Evolutionary conservation across 2,329 filamentous ascomycete genomes (phyloP), one percentile per base, ranked within the genome.

Genomic region (Paraconiothyrium sp.): DNA sequence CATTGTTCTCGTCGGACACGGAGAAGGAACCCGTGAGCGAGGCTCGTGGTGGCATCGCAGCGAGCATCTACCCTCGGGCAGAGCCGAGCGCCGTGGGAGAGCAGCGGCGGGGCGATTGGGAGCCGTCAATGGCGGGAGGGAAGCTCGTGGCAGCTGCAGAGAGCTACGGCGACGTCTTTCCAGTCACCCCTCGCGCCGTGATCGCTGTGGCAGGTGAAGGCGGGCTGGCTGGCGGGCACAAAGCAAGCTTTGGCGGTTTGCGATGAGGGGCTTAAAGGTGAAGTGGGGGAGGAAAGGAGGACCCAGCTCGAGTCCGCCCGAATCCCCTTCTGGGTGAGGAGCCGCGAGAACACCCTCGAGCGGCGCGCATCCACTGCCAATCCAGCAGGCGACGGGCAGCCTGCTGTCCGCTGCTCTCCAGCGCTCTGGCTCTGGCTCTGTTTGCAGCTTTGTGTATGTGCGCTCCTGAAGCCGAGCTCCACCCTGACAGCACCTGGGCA

Each of bases 11-110:
- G 84, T 97, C 93, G 74, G 92, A 92, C 74, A 97, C 92, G 70
- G 93, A 94, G 81, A 97, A 97, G 68, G 93, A 95, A 77, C 92
- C 92, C 66, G 92, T 95, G 77, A 97, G 86, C 70, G 92, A 90
- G 74, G 91, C 88, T 86, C 92, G 89, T 77, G 93, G 93, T 83
- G 94, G 93, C 94, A 97, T 97, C 82, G 82, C 84, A 79, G 84
- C 80, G 60, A 63, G 69, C 81, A 82, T 81, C 72, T 78, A 78
- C 68, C 66, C 67, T 68, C 63, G 52, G 55, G 59, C 60, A 55
- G 65, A 65, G 60, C 60, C 61, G 64, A 62, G 65, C 61, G 59
- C 54, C 52, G 49, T 22, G 59, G 22, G 32, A 57, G 60, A 46
- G 50, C 43, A 54, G 59, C 58, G 58, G 58, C 24, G 55, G 20